Conservation (phyloP, 2,329 filamentous ascomycete species). For the Graphiopsis chlorocephala region DNA sequence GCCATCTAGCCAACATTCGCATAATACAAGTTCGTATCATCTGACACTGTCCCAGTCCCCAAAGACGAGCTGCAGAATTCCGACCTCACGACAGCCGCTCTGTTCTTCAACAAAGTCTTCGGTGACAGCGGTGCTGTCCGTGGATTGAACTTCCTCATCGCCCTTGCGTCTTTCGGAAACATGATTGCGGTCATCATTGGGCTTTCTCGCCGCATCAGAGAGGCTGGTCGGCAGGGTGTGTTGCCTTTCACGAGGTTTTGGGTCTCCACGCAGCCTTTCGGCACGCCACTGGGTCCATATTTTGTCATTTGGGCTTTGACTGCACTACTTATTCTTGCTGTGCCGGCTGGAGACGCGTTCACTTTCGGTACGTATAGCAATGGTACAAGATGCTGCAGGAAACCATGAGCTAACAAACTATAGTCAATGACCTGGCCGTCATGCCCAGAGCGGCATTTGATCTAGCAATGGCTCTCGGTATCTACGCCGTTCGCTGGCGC, state of each 20-base stretch:
- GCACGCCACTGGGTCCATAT: constrained; percentile 61
- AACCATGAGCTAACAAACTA: constrained; percentile 26
- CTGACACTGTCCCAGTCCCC: constrained; percentile 38
- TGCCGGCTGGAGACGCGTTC: constrained; percentile 63
- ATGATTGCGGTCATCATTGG: constrained; percentile 56
- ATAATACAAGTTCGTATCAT: constrained; percentile 21
- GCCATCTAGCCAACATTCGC: background rate
- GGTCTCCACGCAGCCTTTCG: constrained; percentile 62
- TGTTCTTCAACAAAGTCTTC: constrained; percentile 61
- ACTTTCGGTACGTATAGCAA: constrained; percentile 46
- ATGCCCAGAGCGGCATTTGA: constrained; percentile 61
- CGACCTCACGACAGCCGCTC: constrained; percentile 53
- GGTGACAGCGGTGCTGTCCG: constrained; percentile 49
- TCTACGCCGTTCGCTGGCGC: constrained; percentile 58
- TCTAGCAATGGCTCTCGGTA: constrained; percentile 55
- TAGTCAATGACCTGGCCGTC: constrained; percentile 42
- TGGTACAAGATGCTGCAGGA: no score
- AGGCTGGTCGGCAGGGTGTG: constrained; percentile 61
- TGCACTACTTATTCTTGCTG: constrained; percentile 57
- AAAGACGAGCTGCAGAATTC: constrained; percentile 55
- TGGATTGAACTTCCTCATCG: constrained; percentile 57
- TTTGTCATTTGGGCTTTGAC: constrained; percentile 57
- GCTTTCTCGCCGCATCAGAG: constrained; percentile 56
- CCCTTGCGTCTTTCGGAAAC: constrained; percentile 59
- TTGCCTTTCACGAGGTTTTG: constrained; percentile 60